Conservation (phyloP, 306 rosid species). For the Acacia crassicarpa region DNA sequence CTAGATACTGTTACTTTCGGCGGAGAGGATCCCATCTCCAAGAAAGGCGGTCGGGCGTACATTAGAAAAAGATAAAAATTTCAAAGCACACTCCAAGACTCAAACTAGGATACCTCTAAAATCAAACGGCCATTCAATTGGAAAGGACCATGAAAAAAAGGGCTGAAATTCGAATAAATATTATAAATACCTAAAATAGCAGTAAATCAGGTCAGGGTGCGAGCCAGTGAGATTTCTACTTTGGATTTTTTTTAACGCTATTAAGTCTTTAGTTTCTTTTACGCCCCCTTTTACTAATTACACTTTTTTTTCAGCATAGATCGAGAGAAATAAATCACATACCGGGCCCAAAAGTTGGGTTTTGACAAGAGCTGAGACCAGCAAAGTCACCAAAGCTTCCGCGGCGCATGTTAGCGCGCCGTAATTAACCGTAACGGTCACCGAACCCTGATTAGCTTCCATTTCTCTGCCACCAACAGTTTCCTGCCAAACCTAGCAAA, state of each 20-base stretch:
- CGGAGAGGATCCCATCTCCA: neutral
- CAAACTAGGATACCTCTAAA: neutral
- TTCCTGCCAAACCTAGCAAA: conserved; percentile 34
- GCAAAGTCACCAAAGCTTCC: conserved; percentile 53
- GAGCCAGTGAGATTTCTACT: neutral
- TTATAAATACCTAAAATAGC: conserved; percentile 10
- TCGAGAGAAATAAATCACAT: conserved; percentile 21
- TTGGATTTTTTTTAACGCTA: neutral
- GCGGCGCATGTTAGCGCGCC: conserved; percentile 63
- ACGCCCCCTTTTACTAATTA: neutral
- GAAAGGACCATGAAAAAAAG: conserved; percentile 2
- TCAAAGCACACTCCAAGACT: neutral
- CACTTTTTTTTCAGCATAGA: neutral
- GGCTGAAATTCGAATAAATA: conserved; percentile 20
- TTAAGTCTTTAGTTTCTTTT: neutral
- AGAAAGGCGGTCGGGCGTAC: neutral
- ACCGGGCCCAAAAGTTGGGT: conserved; percentile 61
- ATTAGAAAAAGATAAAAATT: conserved; percentile 24
- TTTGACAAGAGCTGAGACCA: conserved; percentile 67
- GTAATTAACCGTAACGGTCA: conserved; percentile 45
- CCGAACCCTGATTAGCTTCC: conserved; percentile 54
- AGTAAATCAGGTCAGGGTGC: conserved; percentile 28
- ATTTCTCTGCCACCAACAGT: conserved; percentile 52
- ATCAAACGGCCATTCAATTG: conserved; percentile 3
- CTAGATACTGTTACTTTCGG: neutral